These are phyloP conservation scores for Nepenthes mirabilis DNA, from an alignment of 148 eudicot genomes.

Conservation along the genomic window DNA sequence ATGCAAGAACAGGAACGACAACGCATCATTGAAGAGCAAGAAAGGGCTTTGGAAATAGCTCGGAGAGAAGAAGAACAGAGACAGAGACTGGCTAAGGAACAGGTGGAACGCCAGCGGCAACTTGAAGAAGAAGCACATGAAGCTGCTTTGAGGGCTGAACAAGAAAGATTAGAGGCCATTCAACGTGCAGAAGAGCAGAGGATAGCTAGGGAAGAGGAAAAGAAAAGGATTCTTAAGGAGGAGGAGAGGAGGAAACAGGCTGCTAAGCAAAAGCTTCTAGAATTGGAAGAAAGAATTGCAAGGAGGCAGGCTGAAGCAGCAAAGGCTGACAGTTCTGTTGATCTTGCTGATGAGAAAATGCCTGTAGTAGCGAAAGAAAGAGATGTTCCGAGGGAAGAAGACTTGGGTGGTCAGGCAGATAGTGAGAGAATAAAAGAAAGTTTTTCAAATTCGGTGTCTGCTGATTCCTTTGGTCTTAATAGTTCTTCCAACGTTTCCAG, in stretches of 20 bases:
- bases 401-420: conserved; percentile 75
- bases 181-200: conserved; percentile 68
- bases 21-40: conserved; percentile 72
- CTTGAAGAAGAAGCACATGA: conserved; percentile 80
- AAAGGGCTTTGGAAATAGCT: conserved; percentile 75
- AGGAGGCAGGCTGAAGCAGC: conserved; percentile 44
- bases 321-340: conserved; percentile 24
- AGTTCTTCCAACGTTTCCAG: conserved; percentile 43
- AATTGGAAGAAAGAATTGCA: conserved; percentile 83
- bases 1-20: conserved; percentile 85
- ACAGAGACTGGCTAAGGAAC: conserved; percentile 56
- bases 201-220: conserved; percentile 83
- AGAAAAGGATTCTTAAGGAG: conserved; percentile 50
- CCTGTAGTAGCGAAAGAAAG: conserved; percentile 24
- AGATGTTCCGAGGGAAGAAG: conserved; percentile 33
- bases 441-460: conserved; percentile 52
- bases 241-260: conserved; percentile 97
- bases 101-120: conserved; percentile 58
- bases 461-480: conserved; percentile 39
- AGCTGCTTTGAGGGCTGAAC: conserved; percentile 87
- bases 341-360: conserved; percentile 27
- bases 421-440: conserved; percentile 86
- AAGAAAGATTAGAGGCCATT: conserved; percentile 56
- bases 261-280: conserved; percentile 88
- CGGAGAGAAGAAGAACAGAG: conserved; percentile 91